phyloP scores from a whole-genome alignment of 768 basidiomycete species.

The Kwoniella dendrophila region DNA sequence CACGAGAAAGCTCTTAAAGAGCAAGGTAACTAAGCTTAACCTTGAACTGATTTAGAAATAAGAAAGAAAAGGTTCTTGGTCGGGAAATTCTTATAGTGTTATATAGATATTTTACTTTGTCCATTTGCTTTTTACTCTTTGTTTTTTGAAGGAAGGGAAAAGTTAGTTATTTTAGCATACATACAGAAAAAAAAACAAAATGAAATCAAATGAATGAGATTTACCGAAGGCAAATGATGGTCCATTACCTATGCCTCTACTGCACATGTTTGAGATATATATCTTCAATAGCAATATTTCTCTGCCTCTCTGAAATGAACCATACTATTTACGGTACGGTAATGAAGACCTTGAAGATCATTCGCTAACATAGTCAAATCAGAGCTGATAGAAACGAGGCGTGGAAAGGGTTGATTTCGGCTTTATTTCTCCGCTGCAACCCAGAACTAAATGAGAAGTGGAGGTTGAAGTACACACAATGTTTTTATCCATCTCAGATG shows the following conservation, averaged over 20 bases:
- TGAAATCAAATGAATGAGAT: constrained; percentile 8
- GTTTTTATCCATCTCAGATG: too few species aligned
- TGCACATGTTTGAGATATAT: too few species aligned
- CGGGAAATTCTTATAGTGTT: not conserved
- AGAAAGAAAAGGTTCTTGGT: not conserved
- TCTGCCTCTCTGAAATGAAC: too few species aligned
- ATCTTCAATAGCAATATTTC: too few species aligned
- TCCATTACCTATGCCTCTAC: too few species aligned
- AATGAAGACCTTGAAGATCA: too few species aligned
- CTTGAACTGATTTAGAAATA: not conserved
- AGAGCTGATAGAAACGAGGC: too few species aligned
- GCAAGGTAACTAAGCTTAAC: constrained; percentile 61
- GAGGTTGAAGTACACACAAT: not conserved
- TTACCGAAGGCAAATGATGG: not conserved
- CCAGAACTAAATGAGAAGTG: not conserved
- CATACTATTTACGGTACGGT: too few species aligned
- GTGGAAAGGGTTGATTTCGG: too few species aligned
- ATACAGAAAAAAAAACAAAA: constrained; percentile 7
- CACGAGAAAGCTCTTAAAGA: constrained; percentile 97
- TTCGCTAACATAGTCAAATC: too few species aligned
- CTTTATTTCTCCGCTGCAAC: too few species aligned
- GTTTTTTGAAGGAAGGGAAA: not conserved
- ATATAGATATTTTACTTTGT: not conserved
- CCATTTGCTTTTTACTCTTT: not conserved
- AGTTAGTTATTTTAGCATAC: constrained; percentile 4